A percentile compares a stretch with the other conserved stretches of the same genome.
These are phyloP conservation scores for Trichophyton benhamiae DNA, from an alignment of 2,329 filamentous ascomycete genomes.

Conservation along the genomic window DNA sequence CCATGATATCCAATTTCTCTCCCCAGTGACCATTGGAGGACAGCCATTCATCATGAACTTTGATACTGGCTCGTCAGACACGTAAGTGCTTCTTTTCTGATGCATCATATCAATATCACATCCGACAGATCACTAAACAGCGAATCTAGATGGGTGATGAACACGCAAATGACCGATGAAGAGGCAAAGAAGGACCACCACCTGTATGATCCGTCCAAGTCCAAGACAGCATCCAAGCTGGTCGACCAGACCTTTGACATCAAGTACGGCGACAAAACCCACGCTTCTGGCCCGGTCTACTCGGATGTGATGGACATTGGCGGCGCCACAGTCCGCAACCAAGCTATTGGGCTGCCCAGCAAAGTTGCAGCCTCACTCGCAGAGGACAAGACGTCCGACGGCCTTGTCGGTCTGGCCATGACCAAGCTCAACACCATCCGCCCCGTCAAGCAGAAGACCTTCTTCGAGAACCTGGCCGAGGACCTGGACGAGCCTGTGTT, in stretches of 20 bases:
- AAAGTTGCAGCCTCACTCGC: slow-evolving; percentile 45
- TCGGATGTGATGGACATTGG: slow-evolving; percentile 53
- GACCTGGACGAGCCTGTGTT: slow-evolving; percentile 54
- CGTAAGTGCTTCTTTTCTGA: slow-evolving; percentile 35
- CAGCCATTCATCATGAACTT: slow-evolving; percentile 59
- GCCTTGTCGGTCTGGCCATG: slow-evolving; percentile 51
- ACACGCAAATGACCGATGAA: slow-evolving; percentile 42
- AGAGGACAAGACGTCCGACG: slow-evolving; percentile 43
- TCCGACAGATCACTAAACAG: background rate
- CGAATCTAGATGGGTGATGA: slow-evolving; percentile 57
- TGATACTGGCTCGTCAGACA: slow-evolving; percentile 63
- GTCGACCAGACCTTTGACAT: slow-evolving; percentile 47
- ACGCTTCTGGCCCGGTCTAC: slow-evolving; percentile 53
- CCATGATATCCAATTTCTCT: slow-evolving; percentile 58
- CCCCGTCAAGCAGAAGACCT: slow-evolving; percentile 54
- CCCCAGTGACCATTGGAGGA: slow-evolving; percentile 56
- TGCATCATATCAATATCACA: background rate
- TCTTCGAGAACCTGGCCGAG: slow-evolving; percentile 58
- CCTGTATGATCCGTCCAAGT: slow-evolving; percentile 43
- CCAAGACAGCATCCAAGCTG: slow-evolving; percentile 38
- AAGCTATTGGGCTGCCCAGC: slow-evolving; percentile 56
- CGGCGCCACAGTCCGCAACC: slow-evolving; percentile 44
- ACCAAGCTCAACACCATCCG: slow-evolving; percentile 50
- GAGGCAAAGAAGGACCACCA: slow-evolving; percentile 40
- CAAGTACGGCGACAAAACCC: slow-evolving; percentile 53